Conservation (phyloP, 1,284 basidiomycete genomes). For the Cutaneotrichosporon spelunceum region DNA sequence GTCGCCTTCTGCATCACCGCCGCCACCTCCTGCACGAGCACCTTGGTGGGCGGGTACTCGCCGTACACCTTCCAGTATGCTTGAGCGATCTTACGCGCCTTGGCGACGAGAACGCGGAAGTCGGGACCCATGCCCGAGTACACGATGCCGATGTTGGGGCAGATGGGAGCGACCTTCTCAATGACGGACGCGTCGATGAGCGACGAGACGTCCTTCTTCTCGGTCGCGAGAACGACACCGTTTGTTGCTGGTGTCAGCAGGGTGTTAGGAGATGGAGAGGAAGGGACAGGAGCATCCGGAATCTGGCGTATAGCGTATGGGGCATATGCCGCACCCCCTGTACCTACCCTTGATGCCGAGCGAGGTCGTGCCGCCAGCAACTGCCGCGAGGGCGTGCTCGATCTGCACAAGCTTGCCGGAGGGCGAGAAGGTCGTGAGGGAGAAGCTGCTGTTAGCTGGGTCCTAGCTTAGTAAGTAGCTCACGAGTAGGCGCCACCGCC, state of each 20-base stretch:
- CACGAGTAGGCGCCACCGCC: conserved; percentile 53
- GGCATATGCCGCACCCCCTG: neutral
- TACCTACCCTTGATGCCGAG: conserved; percentile 91
- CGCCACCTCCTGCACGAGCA: conserved; percentile 94
- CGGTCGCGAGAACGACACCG: conserved; percentile 97
- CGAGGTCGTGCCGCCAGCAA: conserved; percentile 93
- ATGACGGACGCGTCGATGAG: conserved; percentile 96
- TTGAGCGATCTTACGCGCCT: conserved; percentile 95
- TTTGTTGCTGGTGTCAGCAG: conserved; percentile 70
- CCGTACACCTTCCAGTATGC: conserved; percentile 99
- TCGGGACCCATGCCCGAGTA: conserved; percentile 99
- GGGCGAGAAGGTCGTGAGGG: conserved; percentile 97
- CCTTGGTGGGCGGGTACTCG: conserved; percentile 96
- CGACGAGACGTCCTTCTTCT: conserved; percentile 97
- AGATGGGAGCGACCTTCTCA: conserved; percentile 93
- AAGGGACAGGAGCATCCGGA: neutral
- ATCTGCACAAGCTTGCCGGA: conserved; percentile 99
- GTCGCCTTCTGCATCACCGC: conserved; percentile 99
- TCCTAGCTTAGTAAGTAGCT: conserved; percentile 34
- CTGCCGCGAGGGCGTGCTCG: conserved; percentile 97
- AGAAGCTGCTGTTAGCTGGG: conserved; percentile 65
- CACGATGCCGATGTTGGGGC: conserved; percentile 98
- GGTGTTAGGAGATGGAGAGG: neutral
- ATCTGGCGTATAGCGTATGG: neutral
- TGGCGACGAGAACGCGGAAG: conserved; percentile 87